Conservation (phyloP, 305 asterid species). For the Solanum hybrid region DNA sequence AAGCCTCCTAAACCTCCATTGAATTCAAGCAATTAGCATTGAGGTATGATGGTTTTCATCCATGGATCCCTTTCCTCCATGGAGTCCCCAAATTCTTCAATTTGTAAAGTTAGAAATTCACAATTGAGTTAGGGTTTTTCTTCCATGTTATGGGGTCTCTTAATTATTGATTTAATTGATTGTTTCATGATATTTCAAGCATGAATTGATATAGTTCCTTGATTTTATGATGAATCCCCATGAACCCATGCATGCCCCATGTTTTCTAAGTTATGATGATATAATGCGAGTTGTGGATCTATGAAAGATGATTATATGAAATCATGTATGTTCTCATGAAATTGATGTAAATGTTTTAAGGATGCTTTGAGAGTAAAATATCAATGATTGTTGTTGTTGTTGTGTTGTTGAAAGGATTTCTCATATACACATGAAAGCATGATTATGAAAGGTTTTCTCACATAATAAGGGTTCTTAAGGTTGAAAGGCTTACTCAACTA, state of each 20-base stretch:
- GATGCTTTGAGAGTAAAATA: neutral
- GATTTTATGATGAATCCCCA: neutral
- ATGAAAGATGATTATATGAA: neutral
- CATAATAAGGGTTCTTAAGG: neutral
- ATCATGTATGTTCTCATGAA: neutral
- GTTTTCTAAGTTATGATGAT: neutral
- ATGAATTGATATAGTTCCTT: neutral
- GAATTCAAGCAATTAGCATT: neutral
- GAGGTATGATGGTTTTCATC: neutral
- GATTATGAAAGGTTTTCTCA: neutral
- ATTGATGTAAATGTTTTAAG: neutral
- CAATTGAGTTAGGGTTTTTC: neutral
- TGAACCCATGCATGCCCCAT: neutral
- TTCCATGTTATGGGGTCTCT: neutral
- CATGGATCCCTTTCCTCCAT: neutral
- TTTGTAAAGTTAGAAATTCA: neutral
- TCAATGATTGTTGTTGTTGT: neutral
- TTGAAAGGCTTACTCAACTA: neutral
- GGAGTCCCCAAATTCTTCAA: neutral
- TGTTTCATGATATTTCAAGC: neutral
- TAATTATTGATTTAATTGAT: neutral
- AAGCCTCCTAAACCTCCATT: neutral
- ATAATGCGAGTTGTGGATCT: neutral
- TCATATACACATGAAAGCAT: neutral
- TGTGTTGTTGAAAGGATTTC: neutral